Evolutionary conservation across 768 basidiomycete genomes (phyloP), one percentile per base, ranked within the genome.

Genomic region (Naganishia onofrii): DNA sequence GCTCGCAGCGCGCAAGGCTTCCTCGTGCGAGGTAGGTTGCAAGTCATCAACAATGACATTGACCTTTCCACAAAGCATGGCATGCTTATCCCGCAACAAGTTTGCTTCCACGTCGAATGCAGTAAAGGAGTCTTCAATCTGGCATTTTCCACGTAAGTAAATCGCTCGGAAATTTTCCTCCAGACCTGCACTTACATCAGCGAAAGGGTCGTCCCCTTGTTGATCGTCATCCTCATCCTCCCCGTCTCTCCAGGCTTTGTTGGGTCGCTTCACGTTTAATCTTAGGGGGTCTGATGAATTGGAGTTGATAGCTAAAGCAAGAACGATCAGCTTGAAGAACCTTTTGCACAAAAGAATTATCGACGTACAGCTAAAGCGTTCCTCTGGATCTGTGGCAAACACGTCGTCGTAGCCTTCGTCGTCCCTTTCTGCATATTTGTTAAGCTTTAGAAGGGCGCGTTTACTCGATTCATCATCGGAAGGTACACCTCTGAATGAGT

Each of bases 381-480:
- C 56, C 54, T 42, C 53, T 10, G 66, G 53, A 23, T 32, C 64
- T 12, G 36, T 28, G 8, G 26, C 92, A 80, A 98, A 95, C 12
- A 97, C 88, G 79, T 96, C 95, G 56, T 95, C 92, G 76, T 96
- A 98, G 77, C 97, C 92, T 76, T 97, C 89, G 4, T 87, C 90
- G 31, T 96, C 91, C 10, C 87, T 88, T 81, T 95, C 93, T 7
- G 90, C 84, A 79, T 95, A 96, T 78, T 92, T 93, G 26, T 86
- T 86, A 72, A 95, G 44, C 36, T 17, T 42, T 12, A 42, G 28
- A 15, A 44, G 26, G 29, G 60, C 42, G 8, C 60, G 60, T 28
- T 63, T 44, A 6, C 21, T 70, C 52, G 71, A 68, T 56, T 66
- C 53, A 46, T 58, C 58, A 23, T 54, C 46, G 48, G 23, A 1